Conservation (phyloP, 2,329 filamentous ascomycete species). For the Plectosphaerella plurivora region DNA sequence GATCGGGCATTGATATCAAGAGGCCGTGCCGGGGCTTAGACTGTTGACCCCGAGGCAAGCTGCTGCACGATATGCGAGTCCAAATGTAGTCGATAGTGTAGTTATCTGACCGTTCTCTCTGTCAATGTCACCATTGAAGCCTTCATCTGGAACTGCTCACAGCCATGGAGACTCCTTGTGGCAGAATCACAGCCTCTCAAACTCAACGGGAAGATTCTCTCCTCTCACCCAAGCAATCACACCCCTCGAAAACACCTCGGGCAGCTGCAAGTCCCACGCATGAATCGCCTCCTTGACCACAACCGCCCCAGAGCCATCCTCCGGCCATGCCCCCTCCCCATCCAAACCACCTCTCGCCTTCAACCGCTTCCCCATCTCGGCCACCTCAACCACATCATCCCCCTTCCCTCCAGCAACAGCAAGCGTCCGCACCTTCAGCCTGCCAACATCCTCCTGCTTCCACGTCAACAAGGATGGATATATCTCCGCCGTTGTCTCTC, state of each 20-base stretch:
- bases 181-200: conserved; percentile 9
- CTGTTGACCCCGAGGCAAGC: too few species aligned
- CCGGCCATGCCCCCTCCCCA: conserved; percentile 14
- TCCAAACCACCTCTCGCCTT: conserved; percentile 3
- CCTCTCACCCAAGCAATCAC: conserved; percentile 29
- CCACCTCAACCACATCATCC: conserved; percentile 25
- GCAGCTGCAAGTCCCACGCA: conserved; percentile 35
- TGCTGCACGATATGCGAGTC: too few species aligned
- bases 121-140: too few species aligned
- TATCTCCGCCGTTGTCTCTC: conserved; percentile 18
- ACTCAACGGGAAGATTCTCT: conserved; percentile 17
- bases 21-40: too few species aligned
- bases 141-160: too few species aligned
- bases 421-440: conserved; percentile 19
- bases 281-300: conserved; percentile 30
- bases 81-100: too few species aligned
- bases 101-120: too few species aligned
- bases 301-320: conserved; percentile 20
- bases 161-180: too few species aligned
- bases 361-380: conserved; percentile 17
- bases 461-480: conserved; percentile 17
- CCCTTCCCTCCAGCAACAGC: conserved; percentile 23
- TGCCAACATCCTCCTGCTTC: conserved; percentile 18
- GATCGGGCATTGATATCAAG: too few species aligned
- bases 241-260: conserved; percentile 29